These are phyloP conservation scores for Ceriops tagal DNA, from an alignment of 345 rosid genomes.

Conservation along the genomic window DNA sequence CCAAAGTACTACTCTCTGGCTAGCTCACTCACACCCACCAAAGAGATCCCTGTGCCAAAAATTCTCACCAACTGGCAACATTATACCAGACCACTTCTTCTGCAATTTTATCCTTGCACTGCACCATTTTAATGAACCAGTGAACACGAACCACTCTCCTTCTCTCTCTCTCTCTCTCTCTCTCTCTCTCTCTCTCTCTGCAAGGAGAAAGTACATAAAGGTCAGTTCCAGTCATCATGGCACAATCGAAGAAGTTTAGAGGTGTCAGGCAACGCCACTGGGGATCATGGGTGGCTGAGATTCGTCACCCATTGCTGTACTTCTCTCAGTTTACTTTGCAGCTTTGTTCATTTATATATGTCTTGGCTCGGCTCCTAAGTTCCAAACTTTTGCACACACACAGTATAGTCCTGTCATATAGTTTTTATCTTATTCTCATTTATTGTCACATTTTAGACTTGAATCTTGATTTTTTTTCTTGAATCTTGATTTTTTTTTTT, in stretches of 20 bases:
- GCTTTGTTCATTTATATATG: neutral
- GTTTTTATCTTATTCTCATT: too few relatives aligned
- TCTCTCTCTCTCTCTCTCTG: neutral
- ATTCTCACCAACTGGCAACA: too few relatives aligned
- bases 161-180: neutral
- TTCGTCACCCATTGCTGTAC: slow-evolving; percentile 77
- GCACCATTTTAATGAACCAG: too few relatives aligned
- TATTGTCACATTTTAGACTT: too few relatives aligned
- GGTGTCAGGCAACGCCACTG: slow-evolving; percentile 93
- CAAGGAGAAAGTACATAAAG: neutral
- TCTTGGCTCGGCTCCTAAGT: neutral
- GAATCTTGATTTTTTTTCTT: too few relatives aligned
- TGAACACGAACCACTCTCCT: neutral
- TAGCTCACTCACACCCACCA: too few relatives aligned
- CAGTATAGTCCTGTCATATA: too few relatives aligned
- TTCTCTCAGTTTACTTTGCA: neutral
- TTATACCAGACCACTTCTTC: slow-evolving; percentile 14
- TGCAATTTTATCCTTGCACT: slow-evolving; percentile 9
- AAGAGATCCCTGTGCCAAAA: too few relatives aligned
- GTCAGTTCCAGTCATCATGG: slow-evolving; percentile 25
- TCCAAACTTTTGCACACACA: too few relatives aligned
- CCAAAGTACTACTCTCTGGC: too few relatives aligned
- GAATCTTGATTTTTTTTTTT: too few relatives aligned
- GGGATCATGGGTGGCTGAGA: slow-evolving; percentile 92
- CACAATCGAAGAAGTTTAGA: slow-evolving; percentile 72